Conservation (phyloP, 2,329 filamentous ascomycete species). For the Grosmannia serpens region DNA sequence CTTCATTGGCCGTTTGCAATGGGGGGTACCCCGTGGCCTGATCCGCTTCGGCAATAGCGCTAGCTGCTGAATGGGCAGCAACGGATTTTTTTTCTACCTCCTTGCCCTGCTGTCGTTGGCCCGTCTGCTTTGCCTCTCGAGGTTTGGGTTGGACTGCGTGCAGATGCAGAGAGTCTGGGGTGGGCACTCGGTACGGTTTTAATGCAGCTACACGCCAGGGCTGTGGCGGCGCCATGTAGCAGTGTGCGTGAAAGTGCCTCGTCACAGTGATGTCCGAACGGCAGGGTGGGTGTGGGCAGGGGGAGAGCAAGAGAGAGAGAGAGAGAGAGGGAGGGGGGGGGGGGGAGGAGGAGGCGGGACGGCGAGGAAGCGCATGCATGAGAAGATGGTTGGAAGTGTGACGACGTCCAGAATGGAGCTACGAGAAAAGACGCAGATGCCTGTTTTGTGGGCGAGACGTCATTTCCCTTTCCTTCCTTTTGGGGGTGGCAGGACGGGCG, state of each 20-base stretch:
- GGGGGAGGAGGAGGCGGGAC: neutral
- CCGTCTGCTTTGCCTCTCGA: neutral
- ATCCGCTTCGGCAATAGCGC: neutral
- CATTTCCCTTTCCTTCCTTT: neutral
- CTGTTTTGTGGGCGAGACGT: neutral
- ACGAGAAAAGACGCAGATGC: neutral
- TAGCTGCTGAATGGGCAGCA: conserved; percentile 1
- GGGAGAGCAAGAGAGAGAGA: neutral
- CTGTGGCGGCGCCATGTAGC: neutral
- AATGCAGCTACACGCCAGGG: neutral
- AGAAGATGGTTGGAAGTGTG: neutral
- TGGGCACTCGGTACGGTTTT: neutral
- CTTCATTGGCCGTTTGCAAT: conserved; percentile 1
- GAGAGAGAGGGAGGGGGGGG: neutral
- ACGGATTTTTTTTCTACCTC: neutral
- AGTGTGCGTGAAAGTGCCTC: neutral
- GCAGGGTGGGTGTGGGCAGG: neutral
- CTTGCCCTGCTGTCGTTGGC: neutral
- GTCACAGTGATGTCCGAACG: neutral
- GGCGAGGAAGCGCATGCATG: neutral
- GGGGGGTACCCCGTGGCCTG: neutral
- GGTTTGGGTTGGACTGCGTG: neutral
- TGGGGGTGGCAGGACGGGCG: neutral
- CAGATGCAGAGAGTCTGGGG: neutral
- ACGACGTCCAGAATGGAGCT: neutral